phyloP scores from a whole-genome alignment of 257 asterid genomes.

The Cinchona pubescens region DNA sequence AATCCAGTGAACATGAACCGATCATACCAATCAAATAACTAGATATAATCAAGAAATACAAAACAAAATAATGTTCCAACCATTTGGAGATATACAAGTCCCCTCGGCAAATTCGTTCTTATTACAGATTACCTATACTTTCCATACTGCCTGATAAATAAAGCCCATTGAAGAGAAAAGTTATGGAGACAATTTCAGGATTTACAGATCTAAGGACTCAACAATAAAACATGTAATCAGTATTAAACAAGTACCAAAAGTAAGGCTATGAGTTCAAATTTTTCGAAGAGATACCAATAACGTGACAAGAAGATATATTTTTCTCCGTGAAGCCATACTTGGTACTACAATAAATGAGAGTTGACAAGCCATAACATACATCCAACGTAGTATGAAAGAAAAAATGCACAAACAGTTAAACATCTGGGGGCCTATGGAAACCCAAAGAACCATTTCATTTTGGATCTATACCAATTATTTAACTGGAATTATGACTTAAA shows the following conservation, averaged over 20 bases:
- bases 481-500: background rate
- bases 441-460: too few relatives aligned
- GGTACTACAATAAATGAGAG: background rate
- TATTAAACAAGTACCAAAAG: background rate
- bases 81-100: background rate
- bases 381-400: background rate
- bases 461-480: background rate
- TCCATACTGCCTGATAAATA: background rate
- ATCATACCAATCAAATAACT: background rate
- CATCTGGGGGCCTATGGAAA: background rate
- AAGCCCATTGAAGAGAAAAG: background rate
- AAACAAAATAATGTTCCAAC: background rate
- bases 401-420: background rate
- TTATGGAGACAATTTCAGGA: background rate
- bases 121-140: constrained; percentile 1
- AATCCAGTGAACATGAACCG: background rate
- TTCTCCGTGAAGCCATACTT: background rate
- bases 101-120: background rate
- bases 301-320: background rate
- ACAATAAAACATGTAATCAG: background rate
- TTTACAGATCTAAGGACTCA: background rate
- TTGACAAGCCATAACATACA: background rate
- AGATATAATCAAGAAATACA: background rate
- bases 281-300: background rate
- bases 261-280: background rate